Conservation (phyloP, 202 grass and related monocot genomes). For the Schoenoplectus tabernaemontani region DNA sequence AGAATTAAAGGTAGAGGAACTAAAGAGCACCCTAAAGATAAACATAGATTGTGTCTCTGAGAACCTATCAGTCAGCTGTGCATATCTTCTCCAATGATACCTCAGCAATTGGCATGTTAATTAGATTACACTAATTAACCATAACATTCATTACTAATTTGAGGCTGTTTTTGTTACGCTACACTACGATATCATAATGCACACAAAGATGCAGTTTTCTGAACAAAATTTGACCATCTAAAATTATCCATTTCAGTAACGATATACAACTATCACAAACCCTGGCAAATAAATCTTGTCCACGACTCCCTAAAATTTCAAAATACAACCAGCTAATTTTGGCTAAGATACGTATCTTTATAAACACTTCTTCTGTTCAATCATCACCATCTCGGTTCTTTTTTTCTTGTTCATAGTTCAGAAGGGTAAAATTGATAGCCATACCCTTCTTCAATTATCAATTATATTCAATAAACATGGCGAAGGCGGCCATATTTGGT, state of each 20-base stretch:
- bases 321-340: not conserved
- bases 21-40: not conserved
- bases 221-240: conserved; percentile 1
- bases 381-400: conserved; percentile 5
- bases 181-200: not conserved
- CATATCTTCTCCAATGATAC: not conserved
- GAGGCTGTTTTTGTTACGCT: not conserved
- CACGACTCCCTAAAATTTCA: not conserved
- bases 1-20: not conserved
- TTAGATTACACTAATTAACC: not conserved
- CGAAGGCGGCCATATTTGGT: conserved; percentile 46
- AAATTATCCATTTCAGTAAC: conserved; percentile 9
- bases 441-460: conserved; percentile 2
- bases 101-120: not conserved
- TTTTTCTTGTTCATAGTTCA: conserved; percentile 16
- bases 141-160: conserved; percentile 2
- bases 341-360: not conserved
- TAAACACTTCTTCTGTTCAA: not conserved
- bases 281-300: conserved; percentile 12
- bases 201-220: not conserved
- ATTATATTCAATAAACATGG: conserved; percentile 28
- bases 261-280: not conserved
- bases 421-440: not conserved
- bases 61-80: not conserved
- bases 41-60: not conserved